Evolutionary conservation across 2,329 filamentous ascomycete species (phyloP).

Genomic region (Arthrobotrys sphaeroides): DNA sequence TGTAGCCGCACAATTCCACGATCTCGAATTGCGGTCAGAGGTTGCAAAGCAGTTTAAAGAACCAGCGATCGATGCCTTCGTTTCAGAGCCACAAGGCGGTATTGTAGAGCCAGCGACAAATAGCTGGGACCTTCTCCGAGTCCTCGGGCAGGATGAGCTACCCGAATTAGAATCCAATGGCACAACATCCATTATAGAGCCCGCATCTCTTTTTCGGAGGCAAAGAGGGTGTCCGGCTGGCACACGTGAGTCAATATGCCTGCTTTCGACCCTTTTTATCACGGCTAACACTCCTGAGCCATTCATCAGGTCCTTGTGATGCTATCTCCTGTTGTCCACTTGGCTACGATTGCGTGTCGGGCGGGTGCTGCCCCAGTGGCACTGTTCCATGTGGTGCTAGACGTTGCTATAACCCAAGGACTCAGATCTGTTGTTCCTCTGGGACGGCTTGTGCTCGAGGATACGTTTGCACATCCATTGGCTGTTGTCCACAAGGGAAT

Average conservation of each 20-base stretch:
- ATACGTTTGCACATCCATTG: neutral
- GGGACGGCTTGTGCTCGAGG: neutral
- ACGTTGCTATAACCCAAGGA: neutral
- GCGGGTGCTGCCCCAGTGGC: neutral
- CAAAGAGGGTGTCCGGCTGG: slow-evolving; percentile 7
- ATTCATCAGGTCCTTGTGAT: neutral
- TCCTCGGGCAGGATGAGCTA: neutral
- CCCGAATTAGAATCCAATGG: neutral
- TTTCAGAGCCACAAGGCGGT: neutral
- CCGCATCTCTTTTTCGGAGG: slow-evolving; percentile 1
- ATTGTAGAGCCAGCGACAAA: neutral
- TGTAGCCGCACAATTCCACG: neutral
- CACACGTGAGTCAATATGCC: neutral
- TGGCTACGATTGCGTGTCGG: neutral
- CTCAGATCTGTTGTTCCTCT: neutral
- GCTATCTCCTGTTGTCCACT: neutral
- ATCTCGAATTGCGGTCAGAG: neutral
- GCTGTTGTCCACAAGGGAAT: neutral
- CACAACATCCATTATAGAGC: neutral
- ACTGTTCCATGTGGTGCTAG: neutral
- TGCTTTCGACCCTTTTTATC: neutral
- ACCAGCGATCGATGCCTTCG: neutral
- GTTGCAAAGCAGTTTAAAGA: neutral
- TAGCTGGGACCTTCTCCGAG: neutral
- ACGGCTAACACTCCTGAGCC: neutral